Percentiles rank a stretch among this genome's conserved stretches.
Conservation (phyloP, 2,329 filamentous ascomycete genomes). For the Cladobotryum protrusum region DNA sequence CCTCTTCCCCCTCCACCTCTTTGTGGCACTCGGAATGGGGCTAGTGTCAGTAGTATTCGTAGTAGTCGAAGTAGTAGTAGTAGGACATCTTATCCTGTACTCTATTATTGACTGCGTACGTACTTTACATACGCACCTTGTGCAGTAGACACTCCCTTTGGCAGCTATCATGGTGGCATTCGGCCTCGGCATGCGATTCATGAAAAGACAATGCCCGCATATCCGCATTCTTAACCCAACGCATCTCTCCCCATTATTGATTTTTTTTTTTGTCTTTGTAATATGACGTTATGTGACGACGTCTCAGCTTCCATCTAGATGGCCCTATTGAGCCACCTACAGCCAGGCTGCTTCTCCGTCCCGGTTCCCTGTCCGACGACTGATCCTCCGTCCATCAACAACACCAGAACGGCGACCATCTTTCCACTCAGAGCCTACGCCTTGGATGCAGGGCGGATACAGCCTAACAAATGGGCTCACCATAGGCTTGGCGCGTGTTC, state of each 20-base stretch:
- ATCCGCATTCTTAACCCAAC: too few species aligned
- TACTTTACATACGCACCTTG: too few species aligned
- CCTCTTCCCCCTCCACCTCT: conserved; percentile 6
- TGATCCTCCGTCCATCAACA: conserved; percentile 7
- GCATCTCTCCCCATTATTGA: not conserved
- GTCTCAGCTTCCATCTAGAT: not conserved
- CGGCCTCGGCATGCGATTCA: too few species aligned
- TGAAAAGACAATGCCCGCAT: too few species aligned
- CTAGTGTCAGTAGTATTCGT: conserved; percentile 1
- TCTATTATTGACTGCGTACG: too few species aligned
- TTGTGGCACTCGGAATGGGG: conserved; percentile 11
- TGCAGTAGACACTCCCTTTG: too few species aligned
- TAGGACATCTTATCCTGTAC: too few species aligned
- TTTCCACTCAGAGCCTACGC: too few species aligned
- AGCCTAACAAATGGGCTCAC: conserved; percentile 5
- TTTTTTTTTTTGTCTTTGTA: not conserved
- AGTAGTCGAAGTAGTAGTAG: not conserved
- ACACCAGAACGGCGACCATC: not conserved
- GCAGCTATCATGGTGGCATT: too few species aligned
- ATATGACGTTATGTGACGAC: not conserved
- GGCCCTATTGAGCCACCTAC: too few species aligned
- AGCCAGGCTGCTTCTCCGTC: too few species aligned
- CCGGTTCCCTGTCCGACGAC: conserved; percentile 1
- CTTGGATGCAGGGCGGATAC: conserved; percentile 6
- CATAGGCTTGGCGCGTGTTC: conserved; percentile 3